Conservation (phyloP, 352 stramenopile species). For the Aphanomyces invadans region DNA sequence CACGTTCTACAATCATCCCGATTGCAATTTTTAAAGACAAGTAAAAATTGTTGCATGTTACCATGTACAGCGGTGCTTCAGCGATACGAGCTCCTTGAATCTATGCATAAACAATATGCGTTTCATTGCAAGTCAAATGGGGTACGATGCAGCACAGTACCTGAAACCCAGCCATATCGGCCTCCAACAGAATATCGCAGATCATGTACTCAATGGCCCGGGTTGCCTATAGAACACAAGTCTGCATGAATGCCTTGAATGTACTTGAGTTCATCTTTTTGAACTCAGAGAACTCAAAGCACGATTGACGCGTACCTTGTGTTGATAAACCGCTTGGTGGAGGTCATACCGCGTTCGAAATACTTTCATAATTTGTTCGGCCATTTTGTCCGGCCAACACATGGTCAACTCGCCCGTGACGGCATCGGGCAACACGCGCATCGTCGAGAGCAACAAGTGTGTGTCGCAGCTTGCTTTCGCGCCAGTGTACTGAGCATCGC, state of each 20-base stretch:
- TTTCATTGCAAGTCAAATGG: not conserved
- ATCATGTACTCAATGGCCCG: slow-evolving; percentile 87
- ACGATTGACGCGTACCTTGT: no score
- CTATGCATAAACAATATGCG: slow-evolving; percentile 39
- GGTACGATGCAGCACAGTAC: not conserved
- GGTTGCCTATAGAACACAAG: not conserved
- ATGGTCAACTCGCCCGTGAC: slow-evolving; percentile 41
- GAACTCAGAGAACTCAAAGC: no score
- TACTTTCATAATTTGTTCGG: slow-evolving; percentile 77
- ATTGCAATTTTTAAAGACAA: not conserved
- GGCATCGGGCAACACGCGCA: slow-evolving; percentile 54
- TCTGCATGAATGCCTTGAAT: no score
- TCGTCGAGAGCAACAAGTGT: slow-evolving; percentile 63
- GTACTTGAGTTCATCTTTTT: no score
- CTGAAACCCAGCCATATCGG: slow-evolving; percentile 31
- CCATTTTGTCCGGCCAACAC: slow-evolving; percentile 85
- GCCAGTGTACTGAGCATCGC: slow-evolving; percentile 69
- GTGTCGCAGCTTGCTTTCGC: slow-evolving; percentile 68
- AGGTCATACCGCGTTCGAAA: slow-evolving; percentile 83
- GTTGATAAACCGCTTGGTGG: slow-evolving; percentile 83
- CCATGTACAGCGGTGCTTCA: slow-evolving; percentile 51
- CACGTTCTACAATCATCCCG: slow-evolving; percentile 35
- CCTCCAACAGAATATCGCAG: slow-evolving; percentile 61
- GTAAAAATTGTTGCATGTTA: not conserved
- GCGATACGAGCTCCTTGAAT: slow-evolving; percentile 62